Conservation (phyloP, 352 stramenopile species). For the Phytophthora niederhauseri region DNA sequence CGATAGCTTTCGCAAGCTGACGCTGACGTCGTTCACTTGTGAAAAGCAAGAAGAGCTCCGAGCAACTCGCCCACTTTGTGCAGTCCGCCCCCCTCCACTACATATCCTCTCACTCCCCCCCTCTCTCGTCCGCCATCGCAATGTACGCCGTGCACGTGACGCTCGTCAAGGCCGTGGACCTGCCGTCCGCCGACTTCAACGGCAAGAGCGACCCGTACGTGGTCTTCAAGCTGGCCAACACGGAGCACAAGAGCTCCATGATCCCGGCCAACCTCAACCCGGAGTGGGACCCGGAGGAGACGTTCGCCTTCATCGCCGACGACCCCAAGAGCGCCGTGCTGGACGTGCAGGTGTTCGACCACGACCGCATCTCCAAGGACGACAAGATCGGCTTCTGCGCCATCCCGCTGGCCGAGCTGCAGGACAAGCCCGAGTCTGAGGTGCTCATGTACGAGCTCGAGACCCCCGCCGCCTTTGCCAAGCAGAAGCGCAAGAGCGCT, state of each 20-base stretch:
- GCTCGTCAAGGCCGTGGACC: conserved; percentile 69
- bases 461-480: conserved; percentile 47
- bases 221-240: conserved; percentile 69
- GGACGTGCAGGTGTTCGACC: conserved; percentile 73
- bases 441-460: conserved; percentile 78
- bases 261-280: conserved; percentile 66
- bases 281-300: conserved; percentile 69
- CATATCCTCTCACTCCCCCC: too few species aligned
- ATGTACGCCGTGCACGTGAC: conserved; percentile 76
- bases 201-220: conserved; percentile 89
- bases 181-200: conserved; percentile 78
- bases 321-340: conserved; percentile 59
- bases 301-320: conserved; percentile 69
- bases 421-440: conserved; percentile 44
- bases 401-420: conserved; percentile 59
- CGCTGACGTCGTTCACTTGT: conserved; percentile 27
- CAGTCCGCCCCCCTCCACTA: neutral
- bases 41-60: conserved; percentile 22
- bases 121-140: neutral
- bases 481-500: conserved; percentile 73
- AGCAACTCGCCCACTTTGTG: neutral
- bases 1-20: neutral
- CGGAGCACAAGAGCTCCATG: conserved; percentile 73
- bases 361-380: conserved; percentile 79
- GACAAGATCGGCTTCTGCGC: conserved; percentile 73